phyloP scores from a whole-genome alignment of 345 rosid genomes.

The Syzygium aqueum region DNA sequence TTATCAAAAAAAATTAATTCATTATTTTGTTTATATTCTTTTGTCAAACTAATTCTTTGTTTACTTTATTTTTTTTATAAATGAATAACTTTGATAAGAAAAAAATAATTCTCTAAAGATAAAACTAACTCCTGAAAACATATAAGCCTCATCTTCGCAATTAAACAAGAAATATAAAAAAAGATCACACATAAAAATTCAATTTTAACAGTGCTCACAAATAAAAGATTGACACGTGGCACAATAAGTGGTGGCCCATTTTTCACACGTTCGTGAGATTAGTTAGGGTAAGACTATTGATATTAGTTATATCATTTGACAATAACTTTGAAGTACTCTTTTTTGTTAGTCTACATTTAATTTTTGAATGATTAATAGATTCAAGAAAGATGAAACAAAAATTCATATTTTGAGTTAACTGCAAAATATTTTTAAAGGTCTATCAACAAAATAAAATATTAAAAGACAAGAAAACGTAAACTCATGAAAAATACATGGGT shows the following conservation, averaged over 20 bases:
- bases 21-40: background rate
- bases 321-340: background rate
- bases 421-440: background rate
- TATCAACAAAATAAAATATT: background rate
- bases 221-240: background rate
- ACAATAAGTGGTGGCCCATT: background rate
- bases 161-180: background rate
- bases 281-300: no score
- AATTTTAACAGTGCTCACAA: background rate
- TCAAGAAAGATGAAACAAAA: background rate
- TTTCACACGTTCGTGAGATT: background rate
- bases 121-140: background rate
- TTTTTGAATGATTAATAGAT: background rate
- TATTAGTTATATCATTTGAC: background rate
- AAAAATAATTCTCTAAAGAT: background rate
- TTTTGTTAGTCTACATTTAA: background rate
- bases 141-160: background rate
- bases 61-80: background rate
- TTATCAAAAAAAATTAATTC: background rate
- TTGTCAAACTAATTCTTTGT: background rate
- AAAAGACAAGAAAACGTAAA: background rate
- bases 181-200: background rate
- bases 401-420: background rate
- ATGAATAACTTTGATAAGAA: background rate
- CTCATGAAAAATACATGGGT: background rate